Percentiles rank a stretch among this genome's conserved stretches.
Evolutionary conservation across 2,329 filamentous ascomycete genomes (phyloP).

Genomic region (Cercospora nicotianae): DNA sequence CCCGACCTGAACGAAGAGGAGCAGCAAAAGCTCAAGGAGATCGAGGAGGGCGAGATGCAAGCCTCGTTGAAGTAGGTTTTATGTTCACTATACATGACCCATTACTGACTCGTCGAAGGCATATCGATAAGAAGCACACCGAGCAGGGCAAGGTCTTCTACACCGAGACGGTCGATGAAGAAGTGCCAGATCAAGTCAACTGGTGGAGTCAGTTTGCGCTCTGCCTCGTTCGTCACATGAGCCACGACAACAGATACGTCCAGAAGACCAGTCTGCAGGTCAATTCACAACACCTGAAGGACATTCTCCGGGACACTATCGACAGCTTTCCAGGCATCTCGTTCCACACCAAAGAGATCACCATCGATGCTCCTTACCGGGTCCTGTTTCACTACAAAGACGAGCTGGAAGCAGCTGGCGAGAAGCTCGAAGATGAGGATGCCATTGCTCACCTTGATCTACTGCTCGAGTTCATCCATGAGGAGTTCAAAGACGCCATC

Average conservation of each 20-base stretch:
- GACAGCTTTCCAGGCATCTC: conserved; percentile 33
- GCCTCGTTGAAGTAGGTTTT: conserved; percentile 23
- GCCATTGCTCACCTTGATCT: conserved; percentile 37
- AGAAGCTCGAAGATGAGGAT: conserved; percentile 32
- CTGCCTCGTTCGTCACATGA: conserved; percentile 26
- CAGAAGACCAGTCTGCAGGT: conserved; percentile 30
- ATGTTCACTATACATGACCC: not conserved
- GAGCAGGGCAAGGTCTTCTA: conserved; percentile 33
- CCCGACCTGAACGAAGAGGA: conserved; percentile 29
- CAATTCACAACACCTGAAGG: conserved; percentile 36
- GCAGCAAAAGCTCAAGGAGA: conserved; percentile 30
- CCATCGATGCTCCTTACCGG: conserved; percentile 33
- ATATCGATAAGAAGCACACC: conserved; percentile 34
- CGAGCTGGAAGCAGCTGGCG: conserved; percentile 29
- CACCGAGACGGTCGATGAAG: conserved; percentile 33
- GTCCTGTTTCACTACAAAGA: conserved; percentile 34
- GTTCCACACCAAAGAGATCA: conserved; percentile 36
- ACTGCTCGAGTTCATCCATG: conserved; percentile 37
- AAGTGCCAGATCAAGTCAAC: conserved; percentile 34
- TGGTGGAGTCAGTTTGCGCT: conserved; percentile 32
- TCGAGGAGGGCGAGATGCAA: conserved; percentile 33
- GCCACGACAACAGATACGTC: conserved; percentile 22
- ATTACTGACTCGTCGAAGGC: conserved; percentile 19
- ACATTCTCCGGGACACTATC: conserved; percentile 32
- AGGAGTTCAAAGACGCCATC: conserved; percentile 33